These are phyloP conservation scores for Corylus avellana DNA, from an alignment of 306 rosid genomes.

Conservation along the genomic window DNA sequence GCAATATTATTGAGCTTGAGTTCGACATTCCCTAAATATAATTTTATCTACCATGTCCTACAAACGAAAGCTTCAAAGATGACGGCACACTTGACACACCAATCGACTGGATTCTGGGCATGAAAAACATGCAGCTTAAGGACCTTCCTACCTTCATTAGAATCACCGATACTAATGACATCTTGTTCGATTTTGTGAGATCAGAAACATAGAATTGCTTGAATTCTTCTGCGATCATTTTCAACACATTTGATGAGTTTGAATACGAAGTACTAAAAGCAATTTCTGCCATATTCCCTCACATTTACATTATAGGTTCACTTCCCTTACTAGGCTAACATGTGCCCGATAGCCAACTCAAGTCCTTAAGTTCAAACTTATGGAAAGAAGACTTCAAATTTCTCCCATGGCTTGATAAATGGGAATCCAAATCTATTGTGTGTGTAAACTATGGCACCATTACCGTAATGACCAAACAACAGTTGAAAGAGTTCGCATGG, in stretches of 20 bases:
- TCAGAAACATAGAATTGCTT: conserved; percentile 31
- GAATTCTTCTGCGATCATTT: conserved; percentile 32
- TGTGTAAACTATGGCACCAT: conserved; percentile 46
- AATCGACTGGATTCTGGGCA: conserved; percentile 41
- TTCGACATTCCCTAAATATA: not conserved
- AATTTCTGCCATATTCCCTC: conserved; percentile 35
- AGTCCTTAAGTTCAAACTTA: conserved; percentile 29
- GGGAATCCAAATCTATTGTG: conserved; percentile 37
- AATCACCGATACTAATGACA: conserved; percentile 25
- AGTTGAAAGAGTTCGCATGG: conserved; percentile 50
- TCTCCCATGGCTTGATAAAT: conserved; percentile 36
- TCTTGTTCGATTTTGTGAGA: conserved; percentile 42
- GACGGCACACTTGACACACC: conserved; percentile 31
- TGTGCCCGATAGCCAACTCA: conserved; percentile 17
- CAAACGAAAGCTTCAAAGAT: conserved; percentile 33
- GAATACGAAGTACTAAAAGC: conserved; percentile 41
- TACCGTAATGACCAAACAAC: conserved; percentile 32
- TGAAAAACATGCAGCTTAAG: conserved; percentile 39
- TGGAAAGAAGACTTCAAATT: conserved; percentile 46
- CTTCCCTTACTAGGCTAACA: conserved; percentile 32
- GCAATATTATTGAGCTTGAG: no score
- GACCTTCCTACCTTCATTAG: conserved; percentile 51
- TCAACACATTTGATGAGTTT: conserved; percentile 40
- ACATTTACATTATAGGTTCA: conserved; percentile 44
- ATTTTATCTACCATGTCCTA: not conserved